Conservation (phyloP, 352 stramenopile genomes). For the Phytophthora sp. region DNA sequence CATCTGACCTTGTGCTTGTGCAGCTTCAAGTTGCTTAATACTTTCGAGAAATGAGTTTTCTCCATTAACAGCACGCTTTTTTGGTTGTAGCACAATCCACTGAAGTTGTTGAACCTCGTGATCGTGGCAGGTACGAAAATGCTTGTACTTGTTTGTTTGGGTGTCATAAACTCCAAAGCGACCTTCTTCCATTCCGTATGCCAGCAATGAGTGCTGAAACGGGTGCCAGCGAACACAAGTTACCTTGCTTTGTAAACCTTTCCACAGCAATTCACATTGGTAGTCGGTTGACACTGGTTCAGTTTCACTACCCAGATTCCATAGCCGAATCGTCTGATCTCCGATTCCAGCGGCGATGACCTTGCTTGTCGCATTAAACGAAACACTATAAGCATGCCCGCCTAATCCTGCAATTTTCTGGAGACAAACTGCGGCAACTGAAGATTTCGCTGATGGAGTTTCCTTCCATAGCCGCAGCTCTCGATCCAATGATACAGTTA, state of each 20-base stretch:
- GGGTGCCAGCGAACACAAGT: slow-evolving; percentile 74
- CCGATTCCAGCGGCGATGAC: slow-evolving; percentile 61
- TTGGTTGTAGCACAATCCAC: slow-evolving; percentile 40
- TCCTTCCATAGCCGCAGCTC: slow-evolving; percentile 72
- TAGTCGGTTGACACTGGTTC: slow-evolving; percentile 26
- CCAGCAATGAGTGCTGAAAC: slow-evolving; percentile 51
- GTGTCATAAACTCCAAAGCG: slow-evolving; percentile 64
- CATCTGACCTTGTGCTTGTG: slow-evolving; percentile 48
- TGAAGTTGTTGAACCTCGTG: slow-evolving; percentile 48
- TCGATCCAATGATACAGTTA: slow-evolving; percentile 71
- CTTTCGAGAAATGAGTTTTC: slow-evolving; percentile 46
- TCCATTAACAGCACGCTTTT: background rate
- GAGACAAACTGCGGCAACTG: slow-evolving; percentile 33
- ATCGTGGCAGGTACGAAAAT: slow-evolving; percentile 52
- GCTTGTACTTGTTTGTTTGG: slow-evolving; percentile 54
- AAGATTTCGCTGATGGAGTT: background rate
- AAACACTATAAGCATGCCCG: slow-evolving; percentile 66
- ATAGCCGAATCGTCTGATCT: slow-evolving; percentile 81
- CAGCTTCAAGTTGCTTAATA: slow-evolving; percentile 57
- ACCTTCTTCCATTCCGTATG: slow-evolving; percentile 79
- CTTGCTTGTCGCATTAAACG: slow-evolving; percentile 33
- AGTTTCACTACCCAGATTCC: slow-evolving; percentile 33
- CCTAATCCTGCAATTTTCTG: slow-evolving; percentile 60
- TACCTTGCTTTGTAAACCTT: slow-evolving; percentile 79
- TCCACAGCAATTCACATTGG: slow-evolving; percentile 70